phyloP scores from a whole-genome alignment of 1,284 basidiomycete genomes.

The Vanrija sp. region DNA sequence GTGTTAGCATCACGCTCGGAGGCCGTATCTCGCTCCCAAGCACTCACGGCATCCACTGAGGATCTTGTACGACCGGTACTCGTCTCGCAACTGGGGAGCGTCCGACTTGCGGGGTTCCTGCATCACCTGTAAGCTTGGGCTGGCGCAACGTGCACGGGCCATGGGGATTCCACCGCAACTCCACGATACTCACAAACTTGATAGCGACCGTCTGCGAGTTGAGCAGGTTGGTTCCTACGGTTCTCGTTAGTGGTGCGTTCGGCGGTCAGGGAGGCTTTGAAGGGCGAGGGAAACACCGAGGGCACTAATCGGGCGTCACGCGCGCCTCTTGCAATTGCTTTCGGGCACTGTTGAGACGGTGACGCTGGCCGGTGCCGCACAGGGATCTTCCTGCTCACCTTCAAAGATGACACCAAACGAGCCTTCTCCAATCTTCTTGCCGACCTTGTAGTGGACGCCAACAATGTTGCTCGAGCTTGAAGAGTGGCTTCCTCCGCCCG shows the following conservation, averaged over 20 bases:
- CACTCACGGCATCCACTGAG: constrained; percentile 82
- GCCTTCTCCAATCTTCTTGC: constrained; percentile 64
- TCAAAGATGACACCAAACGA: constrained; percentile 97
- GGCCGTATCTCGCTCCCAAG: not conserved
- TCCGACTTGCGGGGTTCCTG: constrained; percentile 95
- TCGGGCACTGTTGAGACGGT: not conserved
- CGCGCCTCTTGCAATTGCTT: not conserved
- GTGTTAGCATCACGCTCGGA: not conserved
- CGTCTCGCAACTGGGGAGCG: constrained; percentile 90
- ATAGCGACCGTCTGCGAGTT: constrained; percentile 95
- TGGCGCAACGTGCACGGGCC: constrained; percentile 1
- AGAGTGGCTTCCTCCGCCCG: constrained; percentile 34
- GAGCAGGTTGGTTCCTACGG: constrained; percentile 80
- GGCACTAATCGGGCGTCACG: not conserved
- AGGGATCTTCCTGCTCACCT: constrained; percentile 54
- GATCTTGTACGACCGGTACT: constrained; percentile 96
- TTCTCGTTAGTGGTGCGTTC: not conserved
- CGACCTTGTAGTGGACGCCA: constrained; percentile 59
- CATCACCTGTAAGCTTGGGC: constrained; percentile 8
- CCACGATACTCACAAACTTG: constrained; percentile 76
- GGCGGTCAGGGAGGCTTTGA: not conserved
- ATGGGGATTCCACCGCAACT: not conserved
- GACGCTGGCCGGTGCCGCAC: not conserved
- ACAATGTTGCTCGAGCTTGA: constrained; percentile 51
- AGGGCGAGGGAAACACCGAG: not conserved